A percentile compares a stretch with the other conserved stretches of the same genome.
Conservation (phyloP, 2,329 filamentous ascomycete genomes). For the Pleomassaria siparia region DNA sequence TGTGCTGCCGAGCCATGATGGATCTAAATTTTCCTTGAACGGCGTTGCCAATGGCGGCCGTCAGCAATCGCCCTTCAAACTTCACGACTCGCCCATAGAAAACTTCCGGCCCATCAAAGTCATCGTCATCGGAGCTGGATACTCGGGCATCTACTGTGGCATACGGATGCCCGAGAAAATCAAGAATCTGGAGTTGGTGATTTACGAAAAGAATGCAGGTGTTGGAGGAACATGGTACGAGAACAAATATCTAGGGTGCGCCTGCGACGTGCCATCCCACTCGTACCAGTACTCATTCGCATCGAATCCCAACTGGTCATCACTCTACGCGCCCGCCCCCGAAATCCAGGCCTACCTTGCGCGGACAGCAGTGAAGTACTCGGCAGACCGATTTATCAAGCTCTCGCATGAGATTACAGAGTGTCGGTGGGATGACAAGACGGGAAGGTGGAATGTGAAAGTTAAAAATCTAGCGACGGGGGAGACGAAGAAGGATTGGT, state of each 20-base stretch:
- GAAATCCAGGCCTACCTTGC: slow-evolving; percentile 45
- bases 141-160: slow-evolving; percentile 48
- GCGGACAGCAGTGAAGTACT: slow-evolving; percentile 37
- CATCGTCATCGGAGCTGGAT: slow-evolving; percentile 49
- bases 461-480: slow-evolving; percentile 36
- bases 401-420: slow-evolving; percentile 37
- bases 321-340: slow-evolving; percentile 42
- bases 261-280: slow-evolving; percentile 48
- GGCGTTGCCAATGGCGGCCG: slow-evolving; percentile 12
- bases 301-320: slow-evolving; percentile 45
- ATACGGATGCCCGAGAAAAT: slow-evolving; percentile 48
- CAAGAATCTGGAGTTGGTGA: slow-evolving; percentile 43
- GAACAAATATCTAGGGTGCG: slow-evolving; percentile 47
- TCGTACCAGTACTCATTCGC: slow-evolving; percentile 49
- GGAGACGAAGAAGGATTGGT: slow-evolving; percentile 25
- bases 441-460: slow-evolving; percentile 40
- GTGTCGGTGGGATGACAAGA: slow-evolving; percentile 37
- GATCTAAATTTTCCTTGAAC: too few relatives aligned
- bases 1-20: slow-evolving; percentile 11
- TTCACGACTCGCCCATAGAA: slow-evolving; percentile 46
- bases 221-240: slow-evolving; percentile 46
- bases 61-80: slow-evolving; percentile 22
- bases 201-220: slow-evolving; percentile 49
- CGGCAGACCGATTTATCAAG: slow-evolving; percentile 41
- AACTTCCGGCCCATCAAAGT: slow-evolving; percentile 47